Percentiles rank a stretch among this genome's conserved stretches.
Conservation (phyloP, 2,329 filamentous ascomycete species). For the Thelonectria discophora region DNA sequence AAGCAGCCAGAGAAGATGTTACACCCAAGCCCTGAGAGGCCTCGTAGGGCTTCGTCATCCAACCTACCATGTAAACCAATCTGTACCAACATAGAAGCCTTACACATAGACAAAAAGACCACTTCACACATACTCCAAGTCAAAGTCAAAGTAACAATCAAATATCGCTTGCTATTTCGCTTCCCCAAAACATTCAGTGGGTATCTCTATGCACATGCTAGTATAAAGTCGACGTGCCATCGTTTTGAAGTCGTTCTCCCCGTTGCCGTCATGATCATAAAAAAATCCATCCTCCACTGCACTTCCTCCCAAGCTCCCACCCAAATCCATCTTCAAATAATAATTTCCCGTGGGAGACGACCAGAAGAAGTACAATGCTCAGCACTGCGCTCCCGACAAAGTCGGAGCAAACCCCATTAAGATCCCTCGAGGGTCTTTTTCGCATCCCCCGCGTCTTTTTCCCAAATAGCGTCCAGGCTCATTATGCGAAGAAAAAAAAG, state of each 20-base stretch:
- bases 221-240: slow-evolving; percentile 25
- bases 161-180: slow-evolving; percentile 44
- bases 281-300: slow-evolving; percentile 25
- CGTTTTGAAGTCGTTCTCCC: slow-evolving; percentile 34
- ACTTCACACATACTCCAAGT: slow-evolving; percentile 11
- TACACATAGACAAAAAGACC: not conserved
- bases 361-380: slow-evolving; percentile 38
- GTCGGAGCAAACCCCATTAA: slow-evolving; percentile 26
- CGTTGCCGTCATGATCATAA: slow-evolving; percentile 41
- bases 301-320: slow-evolving; percentile 24
- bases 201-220: slow-evolving; percentile 47
- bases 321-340: not conserved
- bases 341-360: slow-evolving; percentile 17
- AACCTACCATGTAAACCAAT: not conserved
- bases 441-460: not conserved
- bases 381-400: slow-evolving; percentile 34
- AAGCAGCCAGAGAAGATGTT: not conserved
- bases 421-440: slow-evolving; percentile 15
- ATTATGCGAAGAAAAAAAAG: slow-evolving; percentile 30
- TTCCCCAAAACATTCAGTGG: slow-evolving; percentile 41
- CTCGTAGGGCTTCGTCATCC: too few species aligned
- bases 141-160: slow-evolving; percentile 39
- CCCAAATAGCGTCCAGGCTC: slow-evolving; percentile 15
- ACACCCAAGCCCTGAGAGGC: not conserved
- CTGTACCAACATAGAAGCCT: not conserved